Percentiles rank a stretch among this genome's conserved stretches.
phyloP scores from a whole-genome alignment of 2,329 filamentous ascomycete genomes.

The Gyromitra esculenta region DNA sequence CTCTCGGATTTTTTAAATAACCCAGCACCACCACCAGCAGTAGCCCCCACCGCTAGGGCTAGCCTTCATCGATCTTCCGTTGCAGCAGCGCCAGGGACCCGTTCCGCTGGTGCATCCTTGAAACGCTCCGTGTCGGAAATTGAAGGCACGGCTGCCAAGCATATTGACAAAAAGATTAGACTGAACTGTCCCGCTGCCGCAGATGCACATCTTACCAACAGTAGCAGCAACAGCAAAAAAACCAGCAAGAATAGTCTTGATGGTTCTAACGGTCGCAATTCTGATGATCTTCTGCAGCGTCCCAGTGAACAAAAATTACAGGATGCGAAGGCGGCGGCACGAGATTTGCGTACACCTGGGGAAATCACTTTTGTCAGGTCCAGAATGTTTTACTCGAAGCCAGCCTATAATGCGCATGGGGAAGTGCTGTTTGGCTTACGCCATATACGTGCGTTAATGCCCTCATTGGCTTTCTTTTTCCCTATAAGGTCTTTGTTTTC shows the following conservation, averaged over 20 bases:
- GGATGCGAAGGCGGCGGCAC: slow-evolving; percentile 15
- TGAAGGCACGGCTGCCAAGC: slow-evolving; percentile 42
- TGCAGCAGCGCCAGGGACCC: slow-evolving; percentile 44
- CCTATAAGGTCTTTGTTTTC: slow-evolving; percentile 21
- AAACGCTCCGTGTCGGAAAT: slow-evolving; percentile 54
- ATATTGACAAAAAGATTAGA: slow-evolving; percentile 35
- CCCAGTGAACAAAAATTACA: slow-evolving; percentile 31
- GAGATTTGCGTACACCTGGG: slow-evolving; percentile 52
- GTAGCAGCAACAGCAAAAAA: slow-evolving; percentile 10
- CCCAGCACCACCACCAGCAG: slow-evolving; percentile 20
- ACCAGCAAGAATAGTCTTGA: background rate
- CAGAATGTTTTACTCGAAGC: slow-evolving; percentile 85
- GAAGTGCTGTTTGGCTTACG: slow-evolving; percentile 77
- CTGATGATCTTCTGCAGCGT: slow-evolving; percentile 29
- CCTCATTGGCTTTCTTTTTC: slow-evolving; percentile 8
- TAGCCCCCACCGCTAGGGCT: slow-evolving; percentile 20
- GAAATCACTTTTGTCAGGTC: slow-evolving; percentile 80
- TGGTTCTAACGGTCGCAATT: slow-evolving; percentile 16
- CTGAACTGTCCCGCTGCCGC: slow-evolving; percentile 41
- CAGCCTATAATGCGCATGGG: slow-evolving; percentile 74
- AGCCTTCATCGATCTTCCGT: slow-evolving; percentile 42
- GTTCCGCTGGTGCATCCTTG: slow-evolving; percentile 52
- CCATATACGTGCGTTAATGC: slow-evolving; percentile 74
- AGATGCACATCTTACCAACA: slow-evolving; percentile 34
- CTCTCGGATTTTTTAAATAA: slow-evolving; percentile 54